Percentiles rank a stretch among this genome's conserved stretches.
These are phyloP conservation scores for Sphaerulina musiva DNA, from an alignment of 2,329 filamentous ascomycete species.

Conservation along the genomic window DNA sequence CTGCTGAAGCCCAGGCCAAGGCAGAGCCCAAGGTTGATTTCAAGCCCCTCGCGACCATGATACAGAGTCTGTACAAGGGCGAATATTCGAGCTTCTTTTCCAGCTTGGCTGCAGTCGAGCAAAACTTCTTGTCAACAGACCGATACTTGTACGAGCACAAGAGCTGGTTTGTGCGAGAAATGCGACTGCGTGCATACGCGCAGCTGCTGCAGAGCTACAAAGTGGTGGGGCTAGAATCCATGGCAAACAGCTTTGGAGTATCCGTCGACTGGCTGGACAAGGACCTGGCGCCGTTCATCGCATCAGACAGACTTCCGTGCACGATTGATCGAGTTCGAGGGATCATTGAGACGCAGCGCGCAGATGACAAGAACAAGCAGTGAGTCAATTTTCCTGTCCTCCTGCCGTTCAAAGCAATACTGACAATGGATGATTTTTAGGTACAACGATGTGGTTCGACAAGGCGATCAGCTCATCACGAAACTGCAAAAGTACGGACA, in stretches of 20 bases:
- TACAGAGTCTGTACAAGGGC: slow-evolving; percentile 85
- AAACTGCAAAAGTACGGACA: slow-evolving; percentile 99
- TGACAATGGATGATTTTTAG: slow-evolving; percentile 14
- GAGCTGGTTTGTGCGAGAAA: slow-evolving; percentile 96
- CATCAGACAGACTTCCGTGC: slow-evolving; percentile 86
- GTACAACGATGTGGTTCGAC: slow-evolving; percentile 94
- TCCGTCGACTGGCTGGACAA: slow-evolving; percentile 93
- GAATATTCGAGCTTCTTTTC: slow-evolving; percentile 93
- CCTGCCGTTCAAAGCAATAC: slow-evolving; percentile 1
- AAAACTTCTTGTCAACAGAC: slow-evolving; percentile 87
- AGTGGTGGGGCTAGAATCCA: slow-evolving; percentile 91
- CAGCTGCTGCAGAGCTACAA: slow-evolving; percentile 96
- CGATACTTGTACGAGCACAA: slow-evolving; percentile 94
- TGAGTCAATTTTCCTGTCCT: slow-evolving; percentile 20
- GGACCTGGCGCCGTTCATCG: slow-evolving; percentile 95
- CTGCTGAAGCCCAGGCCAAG: slow-evolving; percentile 59
- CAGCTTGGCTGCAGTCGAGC: slow-evolving; percentile 81
- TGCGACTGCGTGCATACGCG: slow-evolving; percentile 92
- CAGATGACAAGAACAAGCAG: slow-evolving; percentile 99
- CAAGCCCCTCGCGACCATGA: slow-evolving; percentile 75
- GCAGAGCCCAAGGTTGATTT: slow-evolving; percentile 82
- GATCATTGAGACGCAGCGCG: slow-evolving; percentile 95
- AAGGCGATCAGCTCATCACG: slow-evolving; percentile 94
- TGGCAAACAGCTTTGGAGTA: slow-evolving; percentile 95
- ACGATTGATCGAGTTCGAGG: slow-evolving; percentile 96